Evolutionary conservation across 768 basidiomycete genomes (phyloP).

Genomic region (Trametes sanguinea): DNA sequence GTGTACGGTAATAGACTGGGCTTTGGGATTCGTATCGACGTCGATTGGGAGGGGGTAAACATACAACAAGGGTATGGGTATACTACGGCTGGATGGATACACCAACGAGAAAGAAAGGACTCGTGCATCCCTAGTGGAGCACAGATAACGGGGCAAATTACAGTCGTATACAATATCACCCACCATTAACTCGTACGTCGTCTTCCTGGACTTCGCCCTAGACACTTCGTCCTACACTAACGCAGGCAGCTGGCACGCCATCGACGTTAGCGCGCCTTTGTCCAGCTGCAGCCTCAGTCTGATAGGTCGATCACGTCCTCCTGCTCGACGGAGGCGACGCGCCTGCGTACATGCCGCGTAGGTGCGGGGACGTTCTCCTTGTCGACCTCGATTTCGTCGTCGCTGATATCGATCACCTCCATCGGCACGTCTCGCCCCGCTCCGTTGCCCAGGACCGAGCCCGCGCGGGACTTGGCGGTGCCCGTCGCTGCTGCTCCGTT

Average conservation of each 20-base stretch:
- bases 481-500: background rate
- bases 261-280: background rate
- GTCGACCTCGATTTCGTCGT: slow-evolving; percentile 51
- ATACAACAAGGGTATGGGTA: slow-evolving; percentile 6
- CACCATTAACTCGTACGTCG: background rate
- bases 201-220: background rate
- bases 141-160: background rate
- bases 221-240: background rate
- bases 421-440: slow-evolving; percentile 3
- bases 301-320: slow-evolving; percentile 63
- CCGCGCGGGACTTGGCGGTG: background rate
- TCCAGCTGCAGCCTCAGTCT: slow-evolving; percentile 32
- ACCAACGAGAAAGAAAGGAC: background rate
- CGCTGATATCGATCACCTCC: slow-evolving; percentile 43
- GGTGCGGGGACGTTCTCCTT: slow-evolving; percentile 64
- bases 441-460: background rate
- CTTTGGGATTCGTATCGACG: too few species aligned
- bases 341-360: slow-evolving; percentile 50
- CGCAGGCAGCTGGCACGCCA: background rate
- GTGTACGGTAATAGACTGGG: background rate
- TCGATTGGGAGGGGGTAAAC: background rate
- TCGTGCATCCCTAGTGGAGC: slow-evolving; percentile 11
- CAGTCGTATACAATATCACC: background rate
- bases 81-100: background rate
- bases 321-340: slow-evolving; percentile 39